These are phyloP conservation scores for Athelia psychrophila DNA, from an alignment of 1,284 basidiomycete species.

Conservation along the genomic window DNA sequence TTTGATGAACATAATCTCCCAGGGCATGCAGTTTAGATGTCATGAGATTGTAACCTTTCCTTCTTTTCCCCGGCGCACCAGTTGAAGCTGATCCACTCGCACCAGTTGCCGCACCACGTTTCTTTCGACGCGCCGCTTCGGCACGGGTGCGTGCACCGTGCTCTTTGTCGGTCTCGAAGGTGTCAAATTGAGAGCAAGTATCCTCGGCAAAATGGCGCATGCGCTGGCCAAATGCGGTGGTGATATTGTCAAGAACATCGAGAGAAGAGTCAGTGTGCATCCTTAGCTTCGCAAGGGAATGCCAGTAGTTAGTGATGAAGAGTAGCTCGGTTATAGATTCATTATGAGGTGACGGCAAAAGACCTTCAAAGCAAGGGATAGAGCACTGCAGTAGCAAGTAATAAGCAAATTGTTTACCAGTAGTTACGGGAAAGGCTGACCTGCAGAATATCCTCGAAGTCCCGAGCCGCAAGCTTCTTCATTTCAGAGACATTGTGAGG, in stretches of 20 bases:
- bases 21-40: conserved; percentile 33
- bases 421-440: conserved; percentile 6
- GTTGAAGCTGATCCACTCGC: background rate
- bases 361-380: conserved; percentile 29
- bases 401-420: conserved; percentile 5
- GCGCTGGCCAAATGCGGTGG: conserved; percentile 14
- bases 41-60: conserved; percentile 21
- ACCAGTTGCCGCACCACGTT: background rate
- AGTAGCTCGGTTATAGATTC: conserved; percentile 16
- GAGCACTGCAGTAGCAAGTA: conserved; percentile 22
- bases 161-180: conserved; percentile 25
- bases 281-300: conserved; percentile 29
- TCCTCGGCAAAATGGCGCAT: conserved; percentile 14
- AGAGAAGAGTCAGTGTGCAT: conserved; percentile 26
- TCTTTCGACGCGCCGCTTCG: background rate
- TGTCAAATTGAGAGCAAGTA: conserved; percentile 14
- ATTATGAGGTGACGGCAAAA: conserved; percentile 26
- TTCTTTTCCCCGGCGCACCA: background rate
- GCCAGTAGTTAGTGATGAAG: conserved; percentile 24
- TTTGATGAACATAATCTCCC: conserved; percentile 27
- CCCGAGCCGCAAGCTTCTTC: conserved; percentile 12
- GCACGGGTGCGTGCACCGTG: conserved; percentile 11
- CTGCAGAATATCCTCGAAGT: conserved; percentile 16
- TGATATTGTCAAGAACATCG: conserved; percentile 12
- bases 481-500: conserved; percentile 9